A percentile compares a stretch with the other conserved stretches of the same genome.
Conservation (phyloP, 495 filamentous ascomycete genomes). For the Tuber melanosporum region DNA sequence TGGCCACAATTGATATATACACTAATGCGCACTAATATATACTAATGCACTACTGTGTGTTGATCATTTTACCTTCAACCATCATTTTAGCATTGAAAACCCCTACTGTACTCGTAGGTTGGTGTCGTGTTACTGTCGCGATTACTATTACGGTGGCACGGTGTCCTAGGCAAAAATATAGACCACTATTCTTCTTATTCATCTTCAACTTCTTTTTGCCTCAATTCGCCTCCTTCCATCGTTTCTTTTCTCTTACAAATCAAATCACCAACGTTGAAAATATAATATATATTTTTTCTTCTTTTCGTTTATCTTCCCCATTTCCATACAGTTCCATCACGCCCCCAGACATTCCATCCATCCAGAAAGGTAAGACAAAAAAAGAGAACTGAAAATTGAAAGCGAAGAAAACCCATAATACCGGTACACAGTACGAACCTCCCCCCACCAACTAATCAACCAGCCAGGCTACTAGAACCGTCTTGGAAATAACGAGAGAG, state of each 20-base stretch:
- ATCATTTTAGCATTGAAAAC: too few species aligned
- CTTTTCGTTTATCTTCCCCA: background rate
- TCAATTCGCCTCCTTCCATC: background rate
- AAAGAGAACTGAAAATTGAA: constrained; percentile 9
- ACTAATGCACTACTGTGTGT: too few species aligned
- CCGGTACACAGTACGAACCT: background rate
- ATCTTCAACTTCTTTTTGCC: background rate
- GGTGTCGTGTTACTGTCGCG: background rate
- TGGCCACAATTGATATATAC: too few species aligned
- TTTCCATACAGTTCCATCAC: background rate
- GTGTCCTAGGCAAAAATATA: background rate
- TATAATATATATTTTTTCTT: background rate
- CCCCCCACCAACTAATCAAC: background rate
- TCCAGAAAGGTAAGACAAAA: constrained; percentile 18
- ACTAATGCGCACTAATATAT: too few species aligned
- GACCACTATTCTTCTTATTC: background rate
- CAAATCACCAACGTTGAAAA: background rate
- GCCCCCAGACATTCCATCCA: background rate
- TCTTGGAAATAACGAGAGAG: background rate
- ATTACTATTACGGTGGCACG: background rate
- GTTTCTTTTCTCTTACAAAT: background rate
- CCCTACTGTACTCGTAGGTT: too few species aligned
- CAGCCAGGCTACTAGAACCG: background rate
- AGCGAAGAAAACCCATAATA: constrained; percentile 4
- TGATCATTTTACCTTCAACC: too few species aligned